Percentiles rank a stretch among this genome's conserved stretches.
Evolutionary conservation across 176 grass and related monocot genomes (phyloP).

Genomic region (Puccinellia tenuiflora): DNA sequence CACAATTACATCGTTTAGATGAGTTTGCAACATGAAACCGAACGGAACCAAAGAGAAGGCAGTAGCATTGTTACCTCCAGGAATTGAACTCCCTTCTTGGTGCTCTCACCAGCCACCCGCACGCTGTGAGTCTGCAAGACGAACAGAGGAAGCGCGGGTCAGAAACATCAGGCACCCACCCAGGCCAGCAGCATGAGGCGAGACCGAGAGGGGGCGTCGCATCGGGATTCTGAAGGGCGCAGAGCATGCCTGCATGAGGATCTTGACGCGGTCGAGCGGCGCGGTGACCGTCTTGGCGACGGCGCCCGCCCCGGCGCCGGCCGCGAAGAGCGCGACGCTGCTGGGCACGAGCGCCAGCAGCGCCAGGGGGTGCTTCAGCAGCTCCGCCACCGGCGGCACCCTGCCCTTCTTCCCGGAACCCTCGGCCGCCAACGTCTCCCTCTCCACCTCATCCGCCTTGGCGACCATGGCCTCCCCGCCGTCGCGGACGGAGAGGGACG

Average conservation of each 20-base stretch:
- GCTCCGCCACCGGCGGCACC: constrained; percentile 48
- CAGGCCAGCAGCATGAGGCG: neutral
- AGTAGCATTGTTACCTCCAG: constrained; percentile 42
- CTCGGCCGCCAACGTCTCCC: neutral
- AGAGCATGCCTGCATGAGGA: constrained; percentile 80
- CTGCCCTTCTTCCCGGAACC: neutral
- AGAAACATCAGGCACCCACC: neutral
- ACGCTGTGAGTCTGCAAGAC: constrained; percentile 69
- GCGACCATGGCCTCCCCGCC: neutral
- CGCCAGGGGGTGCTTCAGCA: constrained; percentile 70
- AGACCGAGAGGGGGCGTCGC: neutral
- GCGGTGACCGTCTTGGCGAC: constrained; percentile 81
- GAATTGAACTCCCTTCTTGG: constrained; percentile 62
- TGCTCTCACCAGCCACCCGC: constrained; percentile 39
- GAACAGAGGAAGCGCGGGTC: neutral
- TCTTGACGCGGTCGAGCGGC: constrained; percentile 91
- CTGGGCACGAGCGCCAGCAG: constrained; percentile 75
- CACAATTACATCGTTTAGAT: neutral
- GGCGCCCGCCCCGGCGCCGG: constrained; percentile 68
- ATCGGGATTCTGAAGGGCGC: neutral
- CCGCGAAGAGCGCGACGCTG: constrained; percentile 70
- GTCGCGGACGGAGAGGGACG: constrained; percentile 40
- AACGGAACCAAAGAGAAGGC: neutral
- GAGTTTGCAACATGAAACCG: neutral
- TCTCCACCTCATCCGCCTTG: neutral